Percentiles rank a stretch among this genome's conserved stretches.
phyloP scores from a whole-genome alignment of 352 stramenopile genomes.

The Pythium volutum region DNA sequence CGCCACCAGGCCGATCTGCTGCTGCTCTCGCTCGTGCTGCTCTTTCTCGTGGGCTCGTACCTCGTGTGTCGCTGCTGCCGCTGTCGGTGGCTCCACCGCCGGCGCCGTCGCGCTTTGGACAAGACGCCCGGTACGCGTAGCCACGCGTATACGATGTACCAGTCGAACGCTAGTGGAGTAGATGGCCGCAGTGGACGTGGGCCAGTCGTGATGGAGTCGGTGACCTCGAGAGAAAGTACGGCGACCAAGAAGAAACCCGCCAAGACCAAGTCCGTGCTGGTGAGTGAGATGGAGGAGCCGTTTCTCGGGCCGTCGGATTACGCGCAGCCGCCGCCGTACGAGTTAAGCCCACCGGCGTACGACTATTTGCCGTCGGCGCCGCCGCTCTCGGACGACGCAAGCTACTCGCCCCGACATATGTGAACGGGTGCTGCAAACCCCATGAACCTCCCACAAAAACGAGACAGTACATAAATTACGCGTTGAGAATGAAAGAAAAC shows the following conservation, averaged over 20 bases:
- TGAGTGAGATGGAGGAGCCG: conserved; percentile 68
- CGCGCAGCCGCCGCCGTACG: conserved; percentile 32
- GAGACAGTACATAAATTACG: conserved; percentile 9
- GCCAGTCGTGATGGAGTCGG: conserved; percentile 10
- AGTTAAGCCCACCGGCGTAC: conserved; percentile 42
- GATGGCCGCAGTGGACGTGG: not conserved
- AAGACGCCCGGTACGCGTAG: not conserved
- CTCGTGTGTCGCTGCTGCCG: conserved; percentile 54
- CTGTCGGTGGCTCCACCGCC: conserved; percentile 25
- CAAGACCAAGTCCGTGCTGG: conserved; percentile 24
- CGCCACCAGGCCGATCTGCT: conserved; percentile 37
- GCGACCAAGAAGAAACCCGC: not conserved
- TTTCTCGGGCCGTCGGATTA: conserved; percentile 46
- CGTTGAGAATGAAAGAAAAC: not conserved
- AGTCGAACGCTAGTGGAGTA: conserved; percentile 3
- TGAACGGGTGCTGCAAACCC: no score
- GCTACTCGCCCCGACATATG: conserved; percentile 19
- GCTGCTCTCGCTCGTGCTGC: conserved; percentile 36
- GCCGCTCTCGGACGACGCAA: conserved; percentile 35
- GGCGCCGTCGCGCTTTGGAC: not conserved
- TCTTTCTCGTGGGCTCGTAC: conserved; percentile 51
- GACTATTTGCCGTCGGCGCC: conserved; percentile 66
- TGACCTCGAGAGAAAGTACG: not conserved
- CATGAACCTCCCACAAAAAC: not conserved
- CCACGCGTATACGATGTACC: conserved; percentile 17